Percentiles rank a stretch among this genome's conserved stretches.
phyloP scores from a whole-genome alignment of 768 basidiomycete species.

The Naganishia randhawae region DNA sequence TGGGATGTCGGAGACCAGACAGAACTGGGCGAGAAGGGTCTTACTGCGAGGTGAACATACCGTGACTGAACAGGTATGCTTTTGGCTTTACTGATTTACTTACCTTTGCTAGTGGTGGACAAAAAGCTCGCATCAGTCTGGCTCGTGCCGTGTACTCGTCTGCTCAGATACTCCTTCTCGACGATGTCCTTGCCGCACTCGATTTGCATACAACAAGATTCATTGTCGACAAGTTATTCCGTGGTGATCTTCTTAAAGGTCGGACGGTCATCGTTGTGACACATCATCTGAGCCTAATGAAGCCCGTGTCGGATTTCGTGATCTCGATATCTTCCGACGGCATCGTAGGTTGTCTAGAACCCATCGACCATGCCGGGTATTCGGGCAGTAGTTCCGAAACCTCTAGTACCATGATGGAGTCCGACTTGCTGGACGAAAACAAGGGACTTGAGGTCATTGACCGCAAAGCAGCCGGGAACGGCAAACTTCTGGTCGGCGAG shows the following conservation, averaged over 20 bases:
- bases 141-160: conserved; percentile 62
- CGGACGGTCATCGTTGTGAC: conserved; percentile 59
- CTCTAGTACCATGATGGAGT: conserved; percentile 21
- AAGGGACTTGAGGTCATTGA: conserved; percentile 24
- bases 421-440: conserved; percentile 23
- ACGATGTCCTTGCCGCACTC: conserved; percentile 65
- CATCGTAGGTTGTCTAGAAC: conserved; percentile 38
- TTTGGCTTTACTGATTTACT: not conserved
- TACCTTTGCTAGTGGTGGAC: conserved; percentile 54
- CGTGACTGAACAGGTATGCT: not conserved
- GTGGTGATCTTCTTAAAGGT: conserved; percentile 55
- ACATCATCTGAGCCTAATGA: conserved; percentile 49
- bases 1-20: conserved; percentile 64
- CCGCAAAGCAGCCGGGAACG: conserved; percentile 33
- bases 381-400: not conserved
- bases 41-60: conserved; percentile 46
- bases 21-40: conserved; percentile 69
- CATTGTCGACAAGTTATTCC: conserved; percentile 57
- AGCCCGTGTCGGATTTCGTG: conserved; percentile 48
- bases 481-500: conserved; percentile 47
- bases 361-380: conserved; percentile 34
- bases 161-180: conserved; percentile 65
- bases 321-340: conserved; percentile 45
- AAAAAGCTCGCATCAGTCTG: conserved; percentile 61
- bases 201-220: conserved; percentile 60